phyloP scores from a whole-genome alignment of 495 filamentous ascomycete species.

The Trichoderma erinaceum region DNA sequence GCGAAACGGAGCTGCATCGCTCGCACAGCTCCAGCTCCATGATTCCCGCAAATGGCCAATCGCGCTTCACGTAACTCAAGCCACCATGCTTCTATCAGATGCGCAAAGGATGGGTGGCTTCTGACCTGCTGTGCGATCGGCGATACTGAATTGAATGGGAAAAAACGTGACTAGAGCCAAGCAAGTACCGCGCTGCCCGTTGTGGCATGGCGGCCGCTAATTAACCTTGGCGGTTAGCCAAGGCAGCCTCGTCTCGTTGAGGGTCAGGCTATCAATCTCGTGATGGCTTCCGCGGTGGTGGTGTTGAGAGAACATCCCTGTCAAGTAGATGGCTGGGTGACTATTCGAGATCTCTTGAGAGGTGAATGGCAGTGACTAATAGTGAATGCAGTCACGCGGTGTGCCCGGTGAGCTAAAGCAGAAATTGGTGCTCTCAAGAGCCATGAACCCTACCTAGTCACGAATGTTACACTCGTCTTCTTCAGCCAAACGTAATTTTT shows the following conservation, averaged over 20 bases:
- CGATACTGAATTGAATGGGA: not conserved
- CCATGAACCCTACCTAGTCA: no score
- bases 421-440: not conserved
- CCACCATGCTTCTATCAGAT: conserved; percentile 10
- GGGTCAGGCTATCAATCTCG: not conserved
- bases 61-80: not conserved
- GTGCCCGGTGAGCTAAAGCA: not conserved
- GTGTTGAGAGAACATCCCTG: not conserved
- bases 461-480: no score
- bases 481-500: no score
- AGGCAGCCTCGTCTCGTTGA: not conserved
- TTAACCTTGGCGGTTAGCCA: conserved; percentile 4
- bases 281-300: not conserved
- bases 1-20: not conserved
- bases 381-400: not conserved
- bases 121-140: not conserved
- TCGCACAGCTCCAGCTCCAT: conserved; percentile 4
- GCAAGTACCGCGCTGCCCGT: not conserved
- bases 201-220: conserved; percentile 10
- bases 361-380: not conserved
- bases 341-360: not conserved
- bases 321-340: not conserved
- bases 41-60: not conserved
- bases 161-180: not conserved
- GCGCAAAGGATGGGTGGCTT: not conserved